Conservation (phyloP, 2,329 filamentous ascomycete genomes). For the Acrocalymma vagum region DNA sequence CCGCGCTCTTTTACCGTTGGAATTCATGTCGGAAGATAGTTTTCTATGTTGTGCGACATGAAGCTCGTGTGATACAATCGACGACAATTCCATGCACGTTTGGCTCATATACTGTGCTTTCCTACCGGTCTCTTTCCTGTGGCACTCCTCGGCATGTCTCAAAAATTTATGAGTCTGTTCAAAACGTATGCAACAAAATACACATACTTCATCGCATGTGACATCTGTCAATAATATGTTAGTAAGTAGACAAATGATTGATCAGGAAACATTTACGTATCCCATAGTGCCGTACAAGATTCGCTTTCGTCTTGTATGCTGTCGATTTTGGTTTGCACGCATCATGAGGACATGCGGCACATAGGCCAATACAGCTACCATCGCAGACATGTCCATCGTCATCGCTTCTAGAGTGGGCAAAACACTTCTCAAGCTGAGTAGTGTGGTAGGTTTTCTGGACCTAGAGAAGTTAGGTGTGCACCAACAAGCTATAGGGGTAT, state of each 20-base stretch:
- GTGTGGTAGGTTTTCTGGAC: slow-evolving; percentile 1
- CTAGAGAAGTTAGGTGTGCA: slow-evolving; percentile 5
- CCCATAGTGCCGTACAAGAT: too few relatives aligned
- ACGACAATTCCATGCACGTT: not conserved
- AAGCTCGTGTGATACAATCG: slow-evolving; percentile 1
- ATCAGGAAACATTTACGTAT: slow-evolving; percentile 2
- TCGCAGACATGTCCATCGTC: too few relatives aligned
- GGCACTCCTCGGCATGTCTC: not conserved
- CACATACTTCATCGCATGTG: slow-evolving; percentile 4
- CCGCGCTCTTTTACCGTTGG: not conserved
- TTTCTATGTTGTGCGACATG: not conserved
- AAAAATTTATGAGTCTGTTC: slow-evolving; percentile 1
- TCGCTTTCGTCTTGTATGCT: too few relatives aligned
- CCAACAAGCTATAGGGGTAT: too few relatives aligned
- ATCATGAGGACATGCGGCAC: too few relatives aligned
- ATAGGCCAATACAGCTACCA: too few relatives aligned
- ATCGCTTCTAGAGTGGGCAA: too few relatives aligned
- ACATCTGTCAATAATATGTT: slow-evolving; percentile 4
- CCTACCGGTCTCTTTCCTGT: not conserved
- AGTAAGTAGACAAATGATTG: slow-evolving; percentile 2
- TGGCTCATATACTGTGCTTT: slow-evolving; percentile 2
- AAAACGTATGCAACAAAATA: too few relatives aligned
- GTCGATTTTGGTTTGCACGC: too few relatives aligned
- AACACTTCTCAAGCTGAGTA: slow-evolving; percentile 2
- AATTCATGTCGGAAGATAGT: not conserved